A percentile compares a stretch with the other conserved stretches of the same genome.
These are phyloP conservation scores for Hypoxylon cercidicola DNA, from an alignment of 495 filamentous ascomycete species.

Conservation along the genomic window DNA sequence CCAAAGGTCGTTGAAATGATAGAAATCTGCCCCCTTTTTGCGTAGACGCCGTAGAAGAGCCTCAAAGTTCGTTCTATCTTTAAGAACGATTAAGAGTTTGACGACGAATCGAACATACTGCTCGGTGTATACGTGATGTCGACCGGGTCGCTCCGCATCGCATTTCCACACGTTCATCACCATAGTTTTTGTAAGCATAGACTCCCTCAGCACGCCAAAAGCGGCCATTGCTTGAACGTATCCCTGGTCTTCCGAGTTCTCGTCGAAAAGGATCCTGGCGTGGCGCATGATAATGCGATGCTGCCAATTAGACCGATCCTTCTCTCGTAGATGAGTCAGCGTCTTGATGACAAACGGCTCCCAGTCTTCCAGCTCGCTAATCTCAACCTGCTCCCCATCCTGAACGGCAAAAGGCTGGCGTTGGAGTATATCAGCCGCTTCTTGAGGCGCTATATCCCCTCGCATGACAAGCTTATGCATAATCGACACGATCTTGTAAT, in stretches of 20 bases:
- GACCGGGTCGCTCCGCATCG: conserved; percentile 86
- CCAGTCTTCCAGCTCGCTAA: conserved; percentile 71
- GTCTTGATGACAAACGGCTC: conserved; percentile 77
- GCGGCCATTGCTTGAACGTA: conserved; percentile 66
- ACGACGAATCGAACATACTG: conserved; percentile 88
- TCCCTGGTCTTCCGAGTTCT: conserved; percentile 43
- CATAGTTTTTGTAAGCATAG: conserved; percentile 95
- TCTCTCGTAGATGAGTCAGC: conserved; percentile 77
- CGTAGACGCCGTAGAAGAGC: conserved; percentile 82
- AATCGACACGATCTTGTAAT: conserved; percentile 92
- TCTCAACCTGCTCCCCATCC: conserved; percentile 47
- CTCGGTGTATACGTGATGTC: conserved; percentile 93
- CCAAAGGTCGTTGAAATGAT: conserved; percentile 88
- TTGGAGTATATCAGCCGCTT: conserved; percentile 56
- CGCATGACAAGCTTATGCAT: conserved; percentile 80
- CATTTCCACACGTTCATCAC: conserved; percentile 96
- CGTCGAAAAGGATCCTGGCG: conserved; percentile 77
- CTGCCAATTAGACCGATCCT: conserved; percentile 97
- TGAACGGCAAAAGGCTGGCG: conserved; percentile 57
- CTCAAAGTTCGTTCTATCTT: conserved; percentile 83
- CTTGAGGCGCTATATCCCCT: conserved; percentile 55
- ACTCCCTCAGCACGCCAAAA: conserved; percentile 80
- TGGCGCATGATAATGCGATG: conserved; percentile 87
- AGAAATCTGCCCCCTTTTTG: conserved; percentile 83
- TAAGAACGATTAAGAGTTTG: conserved; percentile 74